Conservation (phyloP, 805 yeast species). For the Kodamaea fukazawae region DNA sequence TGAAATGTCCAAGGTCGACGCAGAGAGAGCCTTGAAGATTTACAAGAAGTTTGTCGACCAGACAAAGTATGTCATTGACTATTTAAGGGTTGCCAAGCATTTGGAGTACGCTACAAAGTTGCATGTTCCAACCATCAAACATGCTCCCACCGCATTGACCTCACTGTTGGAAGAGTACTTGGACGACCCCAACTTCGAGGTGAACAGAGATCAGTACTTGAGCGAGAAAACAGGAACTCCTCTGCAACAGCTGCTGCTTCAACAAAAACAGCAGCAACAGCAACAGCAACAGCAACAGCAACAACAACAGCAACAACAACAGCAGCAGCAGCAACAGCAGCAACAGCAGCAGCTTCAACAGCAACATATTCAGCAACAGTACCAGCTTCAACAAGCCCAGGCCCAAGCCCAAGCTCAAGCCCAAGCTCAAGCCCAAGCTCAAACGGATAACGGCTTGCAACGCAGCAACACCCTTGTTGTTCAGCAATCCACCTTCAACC, state of each 20-base stretch:
- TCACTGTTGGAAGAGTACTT: conserved; percentile 84
- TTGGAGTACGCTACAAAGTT: conserved; percentile 82
- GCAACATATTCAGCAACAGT: conserved; percentile 4
- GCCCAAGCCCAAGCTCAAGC: conserved; percentile 3
- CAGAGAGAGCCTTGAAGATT: conserved; percentile 78
- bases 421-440: conserved; percentile 6
- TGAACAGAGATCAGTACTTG: conserved; percentile 72
- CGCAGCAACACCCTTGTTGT: conserved; percentile 30
- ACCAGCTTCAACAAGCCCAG: conserved; percentile 5
- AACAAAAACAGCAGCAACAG: conserved; percentile 3
- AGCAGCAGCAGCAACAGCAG: conserved; percentile 6
- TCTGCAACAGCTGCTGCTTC: neutral
- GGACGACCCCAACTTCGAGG: conserved; percentile 80
- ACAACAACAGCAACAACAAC: no score
- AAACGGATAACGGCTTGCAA: conserved; percentile 10
- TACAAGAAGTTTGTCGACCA: conserved; percentile 83
- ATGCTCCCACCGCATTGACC: conserved; percentile 93
- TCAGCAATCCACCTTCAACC: conserved; percentile 39
- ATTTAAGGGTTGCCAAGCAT: conserved; percentile 84
- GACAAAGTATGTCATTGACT: conserved; percentile 84
- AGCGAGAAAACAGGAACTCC: conserved; percentile 49
- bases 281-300: conserved; percentile 8
- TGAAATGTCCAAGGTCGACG: conserved; percentile 84
- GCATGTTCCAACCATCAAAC: conserved; percentile 93
- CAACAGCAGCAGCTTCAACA: conserved; percentile 3